A percentile compares a stretch with the other conserved stretches of the same genome.
Conservation (phyloP, 345 rosid species). For the Eucalyptus melliodora region DNA sequence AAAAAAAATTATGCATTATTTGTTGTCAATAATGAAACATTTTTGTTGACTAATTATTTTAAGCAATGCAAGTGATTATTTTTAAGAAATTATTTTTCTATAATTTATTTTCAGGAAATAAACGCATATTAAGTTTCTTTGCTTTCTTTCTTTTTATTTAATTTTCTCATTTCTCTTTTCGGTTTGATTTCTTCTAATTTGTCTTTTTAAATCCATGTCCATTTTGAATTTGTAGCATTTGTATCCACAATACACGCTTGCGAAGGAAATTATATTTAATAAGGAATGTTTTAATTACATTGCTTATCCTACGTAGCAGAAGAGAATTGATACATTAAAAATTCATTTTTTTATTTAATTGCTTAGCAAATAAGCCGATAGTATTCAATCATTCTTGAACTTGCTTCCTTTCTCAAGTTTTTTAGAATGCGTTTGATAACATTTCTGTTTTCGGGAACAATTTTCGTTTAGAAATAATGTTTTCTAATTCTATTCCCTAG, state of each 20-base stretch:
- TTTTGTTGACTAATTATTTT: background rate
- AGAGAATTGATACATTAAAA: too few species aligned
- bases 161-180: background rate
- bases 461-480: fast-evolving
- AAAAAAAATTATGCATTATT: background rate
- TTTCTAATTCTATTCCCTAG: too few species aligned
- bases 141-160: background rate
- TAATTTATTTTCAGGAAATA: background rate
- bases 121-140: background rate
- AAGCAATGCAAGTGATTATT: background rate
- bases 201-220: background rate
- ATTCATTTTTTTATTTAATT: background rate
- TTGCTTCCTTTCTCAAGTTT: background rate
- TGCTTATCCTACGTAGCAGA: too few species aligned
- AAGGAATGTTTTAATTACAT: background rate
- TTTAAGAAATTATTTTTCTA: background rate
- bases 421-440: background rate
- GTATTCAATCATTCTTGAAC: background rate
- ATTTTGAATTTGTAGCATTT: background rate
- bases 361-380: background rate
- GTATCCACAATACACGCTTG: background rate
- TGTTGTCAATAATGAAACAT: background rate
- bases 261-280: background rate
- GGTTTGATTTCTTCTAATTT: background rate
- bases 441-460: fast-evolving